Base-by-base conservation (phyloP, 345 rosid species). In the Murraya paniculata region DNA sequence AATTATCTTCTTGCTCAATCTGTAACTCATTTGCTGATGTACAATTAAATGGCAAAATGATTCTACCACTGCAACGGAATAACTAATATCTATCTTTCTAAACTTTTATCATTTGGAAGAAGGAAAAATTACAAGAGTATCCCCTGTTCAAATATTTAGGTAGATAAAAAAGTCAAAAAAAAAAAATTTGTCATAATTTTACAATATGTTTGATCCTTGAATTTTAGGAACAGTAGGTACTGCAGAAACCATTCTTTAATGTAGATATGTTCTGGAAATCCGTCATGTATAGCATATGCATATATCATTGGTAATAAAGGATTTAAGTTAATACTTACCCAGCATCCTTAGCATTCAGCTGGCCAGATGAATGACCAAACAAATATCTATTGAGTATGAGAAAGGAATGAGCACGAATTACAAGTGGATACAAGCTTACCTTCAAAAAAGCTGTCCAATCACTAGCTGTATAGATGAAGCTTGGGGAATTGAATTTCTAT, bases 401-500 rank as follows among this genome's bases (percentile, higher is more conserved):
- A 78, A 28, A 69, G 62, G 64, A 65, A 64, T 28, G 25, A 50
- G 53, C 74, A 77, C 65, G 77, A 64, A 68, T 25, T 75, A 65
- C 11, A 58, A 65, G 39, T 53, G 28, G 24, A 72, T 28, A 64
- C 11, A 65, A 61, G 72, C 74, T 71, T 89, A 92, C 99, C 97
- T 95, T 95, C 84, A 90, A 76, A 85, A 95, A 92, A 39, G 97
- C 88, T 72, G 91, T 84, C 99, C 98, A 95, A 78, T 95, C 99
- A 68, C 91, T 79, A 83, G 81, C 76, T 70, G 96, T 87, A 77
- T 90, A 91, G 39, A 83, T 72, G 79, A 94, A 87, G 84, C 93
- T 92, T 78, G 97, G 99, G 39, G 95, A 93, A 86, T 93, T 91
- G 86, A 95, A 93, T 91, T 95, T 95, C 99, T 95, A 76, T 79